These are phyloP conservation scores for Tylopilus felleus DNA, from an alignment of 768 basidiomycete genomes.

Conservation along the genomic window DNA sequence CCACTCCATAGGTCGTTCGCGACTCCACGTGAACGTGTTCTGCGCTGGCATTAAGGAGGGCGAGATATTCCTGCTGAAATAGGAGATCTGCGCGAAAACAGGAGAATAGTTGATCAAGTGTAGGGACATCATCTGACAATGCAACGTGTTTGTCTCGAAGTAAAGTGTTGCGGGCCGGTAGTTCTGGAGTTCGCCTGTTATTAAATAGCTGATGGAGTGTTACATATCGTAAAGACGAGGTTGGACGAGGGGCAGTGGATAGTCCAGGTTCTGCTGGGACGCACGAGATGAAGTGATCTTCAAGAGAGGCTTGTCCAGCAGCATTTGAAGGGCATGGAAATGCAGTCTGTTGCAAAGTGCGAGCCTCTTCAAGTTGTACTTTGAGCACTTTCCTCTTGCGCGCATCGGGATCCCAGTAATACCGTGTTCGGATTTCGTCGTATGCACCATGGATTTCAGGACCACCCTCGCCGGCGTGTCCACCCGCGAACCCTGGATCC, in stretches of 20 bases:
- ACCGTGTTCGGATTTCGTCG: not conserved
- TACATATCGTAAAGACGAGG: too few species aligned
- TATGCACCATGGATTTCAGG: not conserved
- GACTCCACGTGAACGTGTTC: not conserved
- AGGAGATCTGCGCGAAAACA: not conserved
- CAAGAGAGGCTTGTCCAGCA: too few species aligned
- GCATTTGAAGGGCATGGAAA: too few species aligned
- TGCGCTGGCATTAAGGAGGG: too few species aligned
- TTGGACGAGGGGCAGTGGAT: too few species aligned
- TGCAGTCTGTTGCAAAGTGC: too few species aligned
- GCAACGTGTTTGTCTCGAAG: not conserved
- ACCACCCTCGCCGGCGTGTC: too few species aligned
- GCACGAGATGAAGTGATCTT: not conserved
- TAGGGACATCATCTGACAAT: not conserved
- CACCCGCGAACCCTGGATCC: too few species aligned
- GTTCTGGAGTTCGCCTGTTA: not conserved
- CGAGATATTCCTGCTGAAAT: slow-evolving; percentile 15
- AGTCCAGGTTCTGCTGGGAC: not conserved
- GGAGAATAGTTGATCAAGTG: not conserved
- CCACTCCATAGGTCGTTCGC: not conserved
- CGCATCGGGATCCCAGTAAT: not conserved
- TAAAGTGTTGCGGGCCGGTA: not conserved
- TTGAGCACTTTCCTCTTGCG: too few species aligned
- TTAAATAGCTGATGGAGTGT: not conserved
- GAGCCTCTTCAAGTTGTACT: too few species aligned